phyloP scores from a whole-genome alignment of 2,329 filamentous ascomycete species.

The Chrysoporthe austroafricana region DNA sequence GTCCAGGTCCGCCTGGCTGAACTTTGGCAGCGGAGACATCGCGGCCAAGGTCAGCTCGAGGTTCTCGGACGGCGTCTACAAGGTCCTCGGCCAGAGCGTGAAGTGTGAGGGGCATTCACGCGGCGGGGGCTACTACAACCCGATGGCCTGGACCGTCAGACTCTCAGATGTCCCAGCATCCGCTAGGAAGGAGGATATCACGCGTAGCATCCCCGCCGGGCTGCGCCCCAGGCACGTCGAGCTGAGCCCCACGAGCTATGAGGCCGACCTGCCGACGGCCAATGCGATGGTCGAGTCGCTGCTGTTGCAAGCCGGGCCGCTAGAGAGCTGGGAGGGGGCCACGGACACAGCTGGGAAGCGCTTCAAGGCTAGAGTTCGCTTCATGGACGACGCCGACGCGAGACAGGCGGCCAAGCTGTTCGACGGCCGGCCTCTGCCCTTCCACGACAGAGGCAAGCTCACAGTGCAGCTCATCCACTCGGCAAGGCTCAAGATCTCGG shows the following conservation, averaged over 20 bases:
- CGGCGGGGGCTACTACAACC: constrained; percentile 9
- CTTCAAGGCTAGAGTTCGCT: constrained; percentile 45
- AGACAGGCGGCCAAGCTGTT: constrained; percentile 38
- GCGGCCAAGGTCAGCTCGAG: constrained; percentile 32
- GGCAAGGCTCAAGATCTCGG: constrained; percentile 44
- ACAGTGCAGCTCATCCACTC: constrained; percentile 43
- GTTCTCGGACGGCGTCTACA: constrained; percentile 34
- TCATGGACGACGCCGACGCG: constrained; percentile 43
- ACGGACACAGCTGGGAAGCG: constrained; percentile 36
- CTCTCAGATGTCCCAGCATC: constrained; percentile 33
- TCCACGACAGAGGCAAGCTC: constrained; percentile 34
- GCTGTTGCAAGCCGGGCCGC: constrained; percentile 34
- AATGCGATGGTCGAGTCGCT: no score
- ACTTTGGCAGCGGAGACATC: constrained; percentile 32
- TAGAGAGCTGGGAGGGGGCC: constrained; percentile 41
- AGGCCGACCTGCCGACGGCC: not conserved
- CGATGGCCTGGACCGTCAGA: constrained; percentile 32
- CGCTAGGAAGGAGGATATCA: constrained; percentile 30
- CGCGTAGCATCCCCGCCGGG: constrained; percentile 27
- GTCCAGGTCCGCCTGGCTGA: constrained; percentile 35
- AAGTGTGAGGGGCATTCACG: constrained; percentile 19
- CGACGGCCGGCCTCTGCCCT: constrained; percentile 35
- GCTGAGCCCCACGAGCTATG: constrained; percentile 33
- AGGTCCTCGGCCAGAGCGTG: constrained; percentile 31
- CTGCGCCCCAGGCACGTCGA: constrained; percentile 32